Evolutionary conservation across 495 filamentous ascomycete species (phyloP), one percentile per base, ranked within the genome.

Genomic region (Stereocaulon alpinum): DNA sequence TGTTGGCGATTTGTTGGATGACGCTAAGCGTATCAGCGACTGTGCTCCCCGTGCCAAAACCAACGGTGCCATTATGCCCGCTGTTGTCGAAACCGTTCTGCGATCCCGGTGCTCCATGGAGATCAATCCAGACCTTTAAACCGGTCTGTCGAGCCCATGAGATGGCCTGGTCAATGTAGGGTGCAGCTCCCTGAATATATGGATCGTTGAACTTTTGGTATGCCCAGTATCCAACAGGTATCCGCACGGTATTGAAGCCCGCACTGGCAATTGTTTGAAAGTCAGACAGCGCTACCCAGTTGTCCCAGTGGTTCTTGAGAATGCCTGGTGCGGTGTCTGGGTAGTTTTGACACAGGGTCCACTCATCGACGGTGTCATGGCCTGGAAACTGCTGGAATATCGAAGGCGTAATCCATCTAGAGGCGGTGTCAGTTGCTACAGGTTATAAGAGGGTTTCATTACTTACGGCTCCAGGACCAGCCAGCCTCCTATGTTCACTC

Each of bases 241-340:
- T 76, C 10, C 76, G 71, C n/a, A 79, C 70, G 9, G 73, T 53
- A 63, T 79, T 79, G 72, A 79, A 76, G 2, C 76, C 76, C 20
- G 71, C 67, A 15, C 67, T 52, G 12, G 64, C 63, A 51, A 79
- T 79, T 47, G 68, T 73, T 56, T 76, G 66, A 61, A 79, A 73
- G 68, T 91, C 87, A 40, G 70, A 73, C 58, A 80, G 68, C 5
- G 80, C 83, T 64, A 89, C 81, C 74, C 80, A 90, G 59, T 69
- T 73, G 57, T 69, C 67, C 84, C 84, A 87, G 64, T 87, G 84
- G 41, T 73, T 45, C 4, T 72, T 66, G 47, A 87, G 70, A 20
- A 73, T 71, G 30, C 65, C 59, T 20, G 70, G 66, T 30, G 81
- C 80, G 47, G 71, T 72, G 45, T 74, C 73, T 61, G 40, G 82